These are phyloP conservation scores for Trypethelium eluteriae DNA, from an alignment of 495 filamentous ascomycete genomes.

Conservation along the genomic window DNA sequence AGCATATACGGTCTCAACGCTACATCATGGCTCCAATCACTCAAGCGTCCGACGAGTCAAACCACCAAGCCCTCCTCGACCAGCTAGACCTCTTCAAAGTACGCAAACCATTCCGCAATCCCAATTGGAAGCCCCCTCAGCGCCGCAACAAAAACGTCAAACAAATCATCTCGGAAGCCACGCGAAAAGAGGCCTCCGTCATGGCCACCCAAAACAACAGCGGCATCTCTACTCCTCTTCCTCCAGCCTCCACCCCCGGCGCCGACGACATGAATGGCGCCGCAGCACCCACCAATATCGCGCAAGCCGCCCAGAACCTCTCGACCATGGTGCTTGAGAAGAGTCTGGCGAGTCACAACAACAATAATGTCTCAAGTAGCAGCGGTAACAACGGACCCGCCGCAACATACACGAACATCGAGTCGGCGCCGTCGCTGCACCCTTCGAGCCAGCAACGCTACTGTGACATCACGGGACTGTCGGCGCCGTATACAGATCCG, in stretches of 20 bases:
- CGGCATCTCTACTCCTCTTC: slow-evolving; percentile 65
- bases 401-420: slow-evolving; percentile 91
- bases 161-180: slow-evolving; percentile 84
- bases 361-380: too few species aligned
- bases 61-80: slow-evolving; percentile 56
- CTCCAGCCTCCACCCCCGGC: slow-evolving; percentile 37
- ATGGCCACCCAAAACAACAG: slow-evolving; percentile 73
- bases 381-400: slow-evolving; percentile 42
- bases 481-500: slow-evolving; percentile 82
- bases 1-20: not conserved
- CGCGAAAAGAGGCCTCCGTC: slow-evolving; percentile 56
- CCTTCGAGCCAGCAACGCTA: slow-evolving; percentile 70
- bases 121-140: slow-evolving; percentile 80
- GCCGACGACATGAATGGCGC: slow-evolving; percentile 40
- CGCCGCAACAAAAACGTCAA: slow-evolving; percentile 98
- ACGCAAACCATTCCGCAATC: slow-evolving; percentile 79
- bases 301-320: slow-evolving; percentile 74
- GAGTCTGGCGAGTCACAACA: slow-evolving; percentile 25
- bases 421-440: slow-evolving; percentile 74
- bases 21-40: slow-evolving; percentile 39
- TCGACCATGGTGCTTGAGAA: slow-evolving; percentile 81
- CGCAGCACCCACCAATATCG: slow-evolving; percentile 60
- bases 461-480: slow-evolving; percentile 89
- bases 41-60: slow-evolving; percentile 35
- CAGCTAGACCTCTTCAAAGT: slow-evolving; percentile 76